Evolutionary conservation across 495 filamentous ascomycete species (phyloP).

Genomic region (Penicillium diatomitis): DNA sequence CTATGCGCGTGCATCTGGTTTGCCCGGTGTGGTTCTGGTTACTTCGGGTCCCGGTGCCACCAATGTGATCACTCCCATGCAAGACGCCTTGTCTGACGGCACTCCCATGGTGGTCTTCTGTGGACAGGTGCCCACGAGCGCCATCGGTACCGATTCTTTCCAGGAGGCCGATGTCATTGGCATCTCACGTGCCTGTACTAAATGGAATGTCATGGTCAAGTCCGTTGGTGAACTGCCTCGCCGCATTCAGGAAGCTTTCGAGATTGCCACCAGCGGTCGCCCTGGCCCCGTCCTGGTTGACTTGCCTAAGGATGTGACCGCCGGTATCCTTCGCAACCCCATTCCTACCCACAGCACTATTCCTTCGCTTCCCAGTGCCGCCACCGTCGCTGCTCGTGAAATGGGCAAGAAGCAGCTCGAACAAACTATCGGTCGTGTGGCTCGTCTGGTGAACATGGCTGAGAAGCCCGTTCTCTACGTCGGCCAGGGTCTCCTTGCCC

Average conservation of each 20-base stretch:
- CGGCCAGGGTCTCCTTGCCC: slow-evolving; percentile 48
- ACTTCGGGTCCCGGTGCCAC: slow-evolving; percentile 59
- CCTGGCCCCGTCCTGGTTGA: slow-evolving; percentile 57
- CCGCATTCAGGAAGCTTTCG: slow-evolving; percentile 54
- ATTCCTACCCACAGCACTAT: slow-evolving; percentile 49
- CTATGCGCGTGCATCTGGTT: slow-evolving; percentile 53
- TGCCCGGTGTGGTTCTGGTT: slow-evolving; percentile 54
- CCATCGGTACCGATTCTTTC: slow-evolving; percentile 54
- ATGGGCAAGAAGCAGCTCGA: slow-evolving; percentile 38
- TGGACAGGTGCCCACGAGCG: slow-evolving; percentile 49
- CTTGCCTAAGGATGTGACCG: slow-evolving; percentile 52
- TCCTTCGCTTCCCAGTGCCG: slow-evolving; percentile 48
- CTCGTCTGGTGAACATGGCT: slow-evolving; percentile 45
- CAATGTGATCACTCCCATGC: slow-evolving; percentile 54
- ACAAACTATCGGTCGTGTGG: slow-evolving; percentile 40
- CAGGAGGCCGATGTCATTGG: slow-evolving; percentile 57
- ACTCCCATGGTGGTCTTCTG: slow-evolving; percentile 56
- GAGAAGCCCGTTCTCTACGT: slow-evolving; percentile 55
- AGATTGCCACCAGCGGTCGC: slow-evolving; percentile 50
- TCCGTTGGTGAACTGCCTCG: slow-evolving; percentile 50
- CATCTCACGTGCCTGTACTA: slow-evolving; percentile 53
- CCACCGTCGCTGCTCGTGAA: slow-evolving; percentile 45
- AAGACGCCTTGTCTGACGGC: slow-evolving; percentile 54
- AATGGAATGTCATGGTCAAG: slow-evolving; percentile 59
- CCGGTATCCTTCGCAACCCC: slow-evolving; percentile 40